These are phyloP conservation scores for Trichoderma pleuroti DNA, from an alignment of 2,329 filamentous ascomycete species.

Conservation along the genomic window DNA sequence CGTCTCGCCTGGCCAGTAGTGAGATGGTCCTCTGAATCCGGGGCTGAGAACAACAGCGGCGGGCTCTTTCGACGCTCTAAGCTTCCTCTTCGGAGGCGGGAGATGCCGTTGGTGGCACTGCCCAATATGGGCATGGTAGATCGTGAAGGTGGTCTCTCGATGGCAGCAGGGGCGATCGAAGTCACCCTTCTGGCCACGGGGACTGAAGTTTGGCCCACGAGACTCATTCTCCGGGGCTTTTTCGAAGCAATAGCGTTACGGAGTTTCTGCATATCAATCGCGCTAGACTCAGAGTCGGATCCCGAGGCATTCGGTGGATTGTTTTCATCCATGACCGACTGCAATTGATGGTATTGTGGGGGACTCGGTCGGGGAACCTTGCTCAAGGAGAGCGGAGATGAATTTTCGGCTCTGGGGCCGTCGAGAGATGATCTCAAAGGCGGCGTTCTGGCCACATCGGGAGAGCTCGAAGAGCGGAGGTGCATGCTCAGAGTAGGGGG, in stretches of 20 bases:
- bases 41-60: slow-evolving; percentile 51
- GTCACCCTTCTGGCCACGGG: slow-evolving; percentile 44
- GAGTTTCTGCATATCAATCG: slow-evolving; percentile 52
- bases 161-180: slow-evolving; percentile 39
- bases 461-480: slow-evolving; percentile 47
- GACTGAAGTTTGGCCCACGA: slow-evolving; percentile 34
- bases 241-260: slow-evolving; percentile 54
- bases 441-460: slow-evolving; percentile 32
- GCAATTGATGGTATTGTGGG: slow-evolving; percentile 26
- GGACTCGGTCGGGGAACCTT: slow-evolving; percentile 22
- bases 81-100: slow-evolving; percentile 49
- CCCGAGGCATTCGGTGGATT: slow-evolving; percentile 42
- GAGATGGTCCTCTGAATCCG: slow-evolving; percentile 41
- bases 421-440: slow-evolving; percentile 51
- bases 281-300: slow-evolving; percentile 47
- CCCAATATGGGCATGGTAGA: slow-evolving; percentile 42
- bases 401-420: slow-evolving; percentile 49
- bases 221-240: slow-evolving; percentile 41
- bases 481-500: slow-evolving; percentile 56
- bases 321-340: slow-evolving; percentile 49
- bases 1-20: slow-evolving; percentile 55
- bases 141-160: slow-evolving; percentile 29
- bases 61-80: slow-evolving; percentile 50
- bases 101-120: slow-evolving; percentile 54
- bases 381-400: slow-evolving; percentile 35